phyloP scores from a whole-genome alignment of 495 filamentous ascomycete genomes.

The Podospora australis region DNA sequence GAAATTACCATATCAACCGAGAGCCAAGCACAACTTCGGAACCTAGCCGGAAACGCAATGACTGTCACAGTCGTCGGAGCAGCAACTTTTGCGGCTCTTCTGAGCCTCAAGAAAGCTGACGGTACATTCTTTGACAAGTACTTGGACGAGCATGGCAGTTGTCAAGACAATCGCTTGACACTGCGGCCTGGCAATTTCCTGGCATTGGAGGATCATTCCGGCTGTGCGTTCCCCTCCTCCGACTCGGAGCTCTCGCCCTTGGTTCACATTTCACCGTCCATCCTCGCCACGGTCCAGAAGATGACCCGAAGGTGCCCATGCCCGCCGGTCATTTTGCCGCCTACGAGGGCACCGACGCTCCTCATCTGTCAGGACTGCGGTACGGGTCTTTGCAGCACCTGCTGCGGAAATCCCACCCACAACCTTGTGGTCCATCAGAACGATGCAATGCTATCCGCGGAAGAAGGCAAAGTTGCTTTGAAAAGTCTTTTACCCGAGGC shows the following conservation, averaged over 20 bases:
- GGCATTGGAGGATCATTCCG: too few species aligned
- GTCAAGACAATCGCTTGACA: too few species aligned
- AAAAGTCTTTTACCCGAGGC: background rate
- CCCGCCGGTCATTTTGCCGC: background rate
- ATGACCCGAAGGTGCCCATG: conserved; percentile 31
- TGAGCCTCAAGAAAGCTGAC: conserved; percentile 18
- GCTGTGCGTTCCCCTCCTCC: too few species aligned
- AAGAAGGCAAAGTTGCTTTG: conserved; percentile 5
- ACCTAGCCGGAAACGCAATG: conserved; percentile 85
- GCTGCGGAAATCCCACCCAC: conserved; percentile 32
- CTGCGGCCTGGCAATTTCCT: too few species aligned
- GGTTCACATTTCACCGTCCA: too few species aligned
- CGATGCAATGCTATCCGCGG: background rate
- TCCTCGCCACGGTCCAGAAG: conserved; percentile 1
- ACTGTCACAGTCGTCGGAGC: conserved; percentile 64
- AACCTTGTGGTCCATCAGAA: conserved; percentile 3
- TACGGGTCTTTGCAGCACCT: conserved; percentile 16
- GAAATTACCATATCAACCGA: conserved; percentile 58
- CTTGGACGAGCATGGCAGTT: too few species aligned
- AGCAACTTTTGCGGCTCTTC: conserved; percentile 42
- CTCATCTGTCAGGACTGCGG: conserved; percentile 13
- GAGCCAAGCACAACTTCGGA: conserved; percentile 55
- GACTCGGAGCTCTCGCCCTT: too few species aligned
- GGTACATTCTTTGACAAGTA: background rate
- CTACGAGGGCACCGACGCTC: background rate